Evolutionary conservation across 2,329 filamentous ascomycete species (phyloP).

Genomic region (Penicillium carneum): DNA sequence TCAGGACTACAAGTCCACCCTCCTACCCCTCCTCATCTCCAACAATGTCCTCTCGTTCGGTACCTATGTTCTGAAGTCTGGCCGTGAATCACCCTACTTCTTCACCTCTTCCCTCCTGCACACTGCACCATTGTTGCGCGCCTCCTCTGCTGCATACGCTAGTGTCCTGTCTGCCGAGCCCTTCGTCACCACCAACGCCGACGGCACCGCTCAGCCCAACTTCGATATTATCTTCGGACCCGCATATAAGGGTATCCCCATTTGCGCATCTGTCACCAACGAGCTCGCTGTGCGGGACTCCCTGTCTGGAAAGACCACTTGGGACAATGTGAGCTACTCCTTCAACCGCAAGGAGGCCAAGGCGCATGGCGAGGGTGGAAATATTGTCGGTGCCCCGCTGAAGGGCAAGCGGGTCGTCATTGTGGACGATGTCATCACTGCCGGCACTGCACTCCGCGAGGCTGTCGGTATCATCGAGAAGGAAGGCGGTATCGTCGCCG

Average conservation of each 20-base stretch:
- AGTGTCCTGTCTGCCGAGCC: constrained; percentile 61
- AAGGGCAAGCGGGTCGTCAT: constrained; percentile 87
- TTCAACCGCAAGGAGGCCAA: constrained; percentile 98
- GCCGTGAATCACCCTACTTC: constrained; percentile 90
- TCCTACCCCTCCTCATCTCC: constrained; percentile 50
- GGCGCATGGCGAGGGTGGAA: constrained; percentile 92
- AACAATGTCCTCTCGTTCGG: constrained; percentile 54
- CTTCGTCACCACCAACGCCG: constrained; percentile 48
- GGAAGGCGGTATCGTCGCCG: constrained; percentile 83
- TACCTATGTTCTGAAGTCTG: constrained; percentile 81
- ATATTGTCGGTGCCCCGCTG: constrained; percentile 85
- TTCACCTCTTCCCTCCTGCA: constrained; percentile 96
- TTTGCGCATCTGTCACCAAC: constrained; percentile 78
- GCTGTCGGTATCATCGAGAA: constrained; percentile 86
- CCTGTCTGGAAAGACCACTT: constrained; percentile 60
- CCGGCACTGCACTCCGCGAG: constrained; percentile 91
- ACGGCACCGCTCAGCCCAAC: constrained; percentile 53
- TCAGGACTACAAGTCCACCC: constrained; percentile 49
- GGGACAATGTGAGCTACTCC: constrained; percentile 76
- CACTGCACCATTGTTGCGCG: constrained; percentile 75
- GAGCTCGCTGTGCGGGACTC: constrained; percentile 74
- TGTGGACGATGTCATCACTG: constrained; percentile 95
- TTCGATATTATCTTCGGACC: constrained; percentile 92
- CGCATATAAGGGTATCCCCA: constrained; percentile 95
- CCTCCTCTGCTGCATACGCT: constrained; percentile 84